Conservation (phyloP, 2,329 filamentous ascomycete genomes). For the Purpureocillium lavendulum region DNA sequence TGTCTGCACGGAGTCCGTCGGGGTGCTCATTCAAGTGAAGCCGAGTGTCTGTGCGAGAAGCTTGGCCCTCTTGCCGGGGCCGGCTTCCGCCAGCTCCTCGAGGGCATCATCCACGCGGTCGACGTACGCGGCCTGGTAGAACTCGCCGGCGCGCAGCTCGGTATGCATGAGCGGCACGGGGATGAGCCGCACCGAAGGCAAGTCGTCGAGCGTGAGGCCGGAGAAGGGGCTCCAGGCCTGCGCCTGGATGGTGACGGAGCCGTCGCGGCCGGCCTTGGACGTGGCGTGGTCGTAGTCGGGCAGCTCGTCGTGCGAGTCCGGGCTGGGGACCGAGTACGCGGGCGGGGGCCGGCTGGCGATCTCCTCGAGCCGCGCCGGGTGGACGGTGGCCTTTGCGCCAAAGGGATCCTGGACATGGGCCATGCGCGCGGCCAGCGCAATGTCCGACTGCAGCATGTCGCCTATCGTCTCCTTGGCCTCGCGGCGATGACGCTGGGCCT, state of each 20-base stretch:
- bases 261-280: slow-evolving; percentile 18
- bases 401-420: slow-evolving; percentile 6
- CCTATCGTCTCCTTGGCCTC: slow-evolving; percentile 4
- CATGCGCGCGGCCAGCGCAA: slow-evolving; percentile 7
- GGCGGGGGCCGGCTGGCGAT: slow-evolving; percentile 5
- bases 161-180: slow-evolving; percentile 8
- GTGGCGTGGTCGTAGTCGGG: slow-evolving; percentile 9
- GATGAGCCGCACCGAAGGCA: slow-evolving; percentile 7
- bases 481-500: slow-evolving; percentile 6
- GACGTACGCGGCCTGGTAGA: slow-evolving; percentile 8
- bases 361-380: slow-evolving; percentile 3
- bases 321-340: slow-evolving; percentile 5
- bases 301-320: slow-evolving; percentile 2
- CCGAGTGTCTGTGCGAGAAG: slow-evolving; percentile 4
- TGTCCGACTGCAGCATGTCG: slow-evolving; percentile 8
- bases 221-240: slow-evolving; percentile 9
- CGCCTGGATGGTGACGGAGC: slow-evolving; percentile 8
- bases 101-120: slow-evolving; percentile 3
- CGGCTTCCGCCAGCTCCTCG: slow-evolving; percentile 3
- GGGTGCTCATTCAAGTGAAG: background rate
- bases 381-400: slow-evolving; percentile 4
- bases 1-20: too few species aligned
- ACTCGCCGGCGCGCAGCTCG: slow-evolving; percentile 8
- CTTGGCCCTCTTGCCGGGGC: slow-evolving; percentile 1
- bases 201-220: slow-evolving; percentile 8